These are phyloP conservation scores for Shiraia sp. DNA, from an alignment of 2,329 filamentous ascomycete species.

Conservation along the genomic window DNA sequence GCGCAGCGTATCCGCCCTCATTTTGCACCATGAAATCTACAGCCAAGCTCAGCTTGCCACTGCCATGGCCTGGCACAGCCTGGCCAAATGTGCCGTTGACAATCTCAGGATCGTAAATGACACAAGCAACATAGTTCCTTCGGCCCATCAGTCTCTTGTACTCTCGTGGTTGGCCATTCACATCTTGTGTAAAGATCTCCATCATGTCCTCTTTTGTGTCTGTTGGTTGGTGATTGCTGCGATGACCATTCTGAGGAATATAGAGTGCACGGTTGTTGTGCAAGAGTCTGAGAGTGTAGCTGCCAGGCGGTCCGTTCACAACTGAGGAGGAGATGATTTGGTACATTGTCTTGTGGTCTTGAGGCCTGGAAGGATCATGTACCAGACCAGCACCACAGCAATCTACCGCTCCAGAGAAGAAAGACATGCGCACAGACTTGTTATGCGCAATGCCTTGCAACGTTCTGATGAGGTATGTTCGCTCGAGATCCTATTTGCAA, in stretches of 20 bases:
- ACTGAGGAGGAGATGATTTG: slow-evolving; percentile 93
- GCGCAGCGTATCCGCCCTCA: slow-evolving; percentile 76
- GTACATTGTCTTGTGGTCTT: slow-evolving; percentile 99
- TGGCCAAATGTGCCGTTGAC: slow-evolving; percentile 55
- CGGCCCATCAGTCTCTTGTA: slow-evolving; percentile 91
- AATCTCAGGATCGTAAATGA: slow-evolving; percentile 90
- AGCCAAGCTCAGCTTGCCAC: slow-evolving; percentile 73
- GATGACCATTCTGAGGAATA: slow-evolving; percentile 83
- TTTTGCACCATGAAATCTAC: slow-evolving; percentile 98
- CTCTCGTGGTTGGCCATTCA: slow-evolving; percentile 79
- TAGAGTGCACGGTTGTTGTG: slow-evolving; percentile 94
- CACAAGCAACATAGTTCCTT: slow-evolving; percentile 87
- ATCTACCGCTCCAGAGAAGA: slow-evolving; percentile 91
- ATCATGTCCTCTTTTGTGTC: slow-evolving; percentile 99
- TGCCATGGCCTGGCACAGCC: slow-evolving; percentile 44
- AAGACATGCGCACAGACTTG: slow-evolving; percentile 95
- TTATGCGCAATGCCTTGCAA: slow-evolving; percentile 94
- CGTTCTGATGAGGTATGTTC: slow-evolving; percentile 94
- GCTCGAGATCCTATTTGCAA: slow-evolving; percentile 73
- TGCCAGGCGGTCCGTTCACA: slow-evolving; percentile 82
- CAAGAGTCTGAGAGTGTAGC: slow-evolving; percentile 90
- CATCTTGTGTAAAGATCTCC: slow-evolving; percentile 97
- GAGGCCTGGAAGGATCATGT: slow-evolving; percentile 88
- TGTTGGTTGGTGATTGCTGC: slow-evolving; percentile 68
- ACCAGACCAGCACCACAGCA: slow-evolving; percentile 89